Conservation (phyloP, 345 rosid genomes). For the Eucalyptus pumila region DNA sequence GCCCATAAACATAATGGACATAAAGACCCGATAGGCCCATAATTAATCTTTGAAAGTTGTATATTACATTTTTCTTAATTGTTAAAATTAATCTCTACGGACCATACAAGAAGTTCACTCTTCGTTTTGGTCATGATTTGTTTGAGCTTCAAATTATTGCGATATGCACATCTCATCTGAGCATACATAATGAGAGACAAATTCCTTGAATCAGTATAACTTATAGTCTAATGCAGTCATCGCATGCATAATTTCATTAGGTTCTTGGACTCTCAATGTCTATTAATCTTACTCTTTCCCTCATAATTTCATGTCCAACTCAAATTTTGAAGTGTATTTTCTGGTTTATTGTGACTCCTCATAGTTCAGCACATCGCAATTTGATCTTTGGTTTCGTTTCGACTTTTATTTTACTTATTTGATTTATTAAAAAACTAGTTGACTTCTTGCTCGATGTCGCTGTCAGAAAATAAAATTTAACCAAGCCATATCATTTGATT, state of each 20-base stretch:
- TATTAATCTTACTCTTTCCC: not conserved
- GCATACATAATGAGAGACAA: not conserved
- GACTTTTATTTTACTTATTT: not conserved
- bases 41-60: not conserved
- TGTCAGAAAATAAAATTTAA: not conserved
- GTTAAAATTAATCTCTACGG: not conserved
- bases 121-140: not conserved
- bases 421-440: not conserved
- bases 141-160: not conserved
- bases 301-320: not conserved
- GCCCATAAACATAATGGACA: not conserved
- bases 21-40: not conserved
- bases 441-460: not conserved
- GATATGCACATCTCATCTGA: not conserved
- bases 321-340: not conserved
- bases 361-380: not conserved
- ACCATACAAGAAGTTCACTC: not conserved
- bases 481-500: not conserved
- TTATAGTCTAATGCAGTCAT: not conserved
- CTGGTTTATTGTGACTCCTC: not conserved
- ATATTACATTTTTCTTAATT: not conserved
- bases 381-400: not conserved
- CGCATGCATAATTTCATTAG: not conserved
- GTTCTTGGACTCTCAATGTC: not conserved
- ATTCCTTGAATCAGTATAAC: not conserved